Evolutionary conservation across 345 rosid species (phyloP).

Genomic region (Eutrema yunnanense): DNA sequence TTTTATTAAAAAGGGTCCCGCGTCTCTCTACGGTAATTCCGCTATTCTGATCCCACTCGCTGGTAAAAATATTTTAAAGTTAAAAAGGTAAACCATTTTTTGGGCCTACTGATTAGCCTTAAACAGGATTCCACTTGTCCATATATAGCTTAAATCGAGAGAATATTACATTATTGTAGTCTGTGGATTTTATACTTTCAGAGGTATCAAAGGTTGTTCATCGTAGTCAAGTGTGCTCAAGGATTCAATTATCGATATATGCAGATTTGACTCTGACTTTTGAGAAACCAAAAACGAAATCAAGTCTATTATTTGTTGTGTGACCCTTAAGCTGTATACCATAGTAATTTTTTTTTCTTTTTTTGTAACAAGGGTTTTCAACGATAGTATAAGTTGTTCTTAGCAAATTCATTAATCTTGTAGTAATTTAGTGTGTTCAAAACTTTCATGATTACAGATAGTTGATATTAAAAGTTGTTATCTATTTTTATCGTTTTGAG

Average conservation of each 20-base stretch:
- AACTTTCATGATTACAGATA: not conserved
- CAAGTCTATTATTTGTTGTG: not conserved
- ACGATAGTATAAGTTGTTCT: not conserved
- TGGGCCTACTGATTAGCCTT: not conserved
- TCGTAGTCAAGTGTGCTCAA: slow-evolving; percentile 1
- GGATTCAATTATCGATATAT: slow-evolving; percentile 2
- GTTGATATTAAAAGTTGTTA: not conserved
- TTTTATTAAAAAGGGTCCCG: not conserved
- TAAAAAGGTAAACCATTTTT: not conserved
- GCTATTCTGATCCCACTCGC: not conserved
- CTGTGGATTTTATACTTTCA: not conserved
- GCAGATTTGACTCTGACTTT: slow-evolving; percentile 13
- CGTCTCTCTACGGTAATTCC: slow-evolving; percentile 23
- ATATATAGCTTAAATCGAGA: not conserved
- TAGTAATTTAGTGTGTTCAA: not conserved
- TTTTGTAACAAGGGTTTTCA: no score
- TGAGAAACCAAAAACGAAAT: slow-evolving; percentile 9
- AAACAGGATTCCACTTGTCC: not conserved
- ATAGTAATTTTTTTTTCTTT: no score
- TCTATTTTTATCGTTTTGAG: not conserved
- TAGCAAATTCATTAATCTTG: not conserved
- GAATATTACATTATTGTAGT: not conserved
- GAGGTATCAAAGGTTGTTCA: slow-evolving; percentile 10
- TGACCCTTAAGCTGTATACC: no score
- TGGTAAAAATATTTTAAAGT: not conserved